Conservation (phyloP, 495 filamentous ascomycete species). For the Venustampulla echinocandica region DNA sequence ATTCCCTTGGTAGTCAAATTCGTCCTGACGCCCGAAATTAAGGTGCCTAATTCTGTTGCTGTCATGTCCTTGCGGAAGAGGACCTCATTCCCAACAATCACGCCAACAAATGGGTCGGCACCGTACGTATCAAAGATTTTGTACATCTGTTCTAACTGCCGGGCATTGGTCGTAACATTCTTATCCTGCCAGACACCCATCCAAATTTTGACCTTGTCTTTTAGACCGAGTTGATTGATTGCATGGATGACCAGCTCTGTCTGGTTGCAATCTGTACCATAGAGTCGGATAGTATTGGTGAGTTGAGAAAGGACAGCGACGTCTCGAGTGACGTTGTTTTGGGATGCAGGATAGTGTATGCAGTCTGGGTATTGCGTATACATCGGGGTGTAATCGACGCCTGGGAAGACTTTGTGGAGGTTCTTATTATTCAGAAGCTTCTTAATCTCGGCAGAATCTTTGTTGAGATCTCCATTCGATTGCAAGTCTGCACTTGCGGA, state of each 20-base stretch:
- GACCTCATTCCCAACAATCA: constrained; percentile 93
- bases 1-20: constrained; percentile 61
- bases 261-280: constrained; percentile 97
- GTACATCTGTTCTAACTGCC: constrained; percentile 77
- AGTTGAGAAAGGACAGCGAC: constrained; percentile 86
- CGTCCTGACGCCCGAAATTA: constrained; percentile 57
- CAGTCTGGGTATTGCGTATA: constrained; percentile 88
- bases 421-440: constrained; percentile 66
- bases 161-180: constrained; percentile 73
- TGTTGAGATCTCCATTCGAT: constrained; percentile 59
- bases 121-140: constrained; percentile 62
- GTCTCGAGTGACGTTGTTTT: constrained; percentile 92
- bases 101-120: constrained; percentile 62
- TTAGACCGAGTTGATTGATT: constrained; percentile 62
- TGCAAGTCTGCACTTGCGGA: constrained; percentile 32
- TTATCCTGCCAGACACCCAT: constrained; percentile 88
- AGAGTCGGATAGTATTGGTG: constrained; percentile 81
- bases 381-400: constrained; percentile 94
- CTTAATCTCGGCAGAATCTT: constrained; percentile 73
- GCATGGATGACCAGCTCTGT: constrained; percentile 89
- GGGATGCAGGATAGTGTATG: constrained; percentile 64
- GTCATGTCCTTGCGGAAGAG: constrained; percentile 73
- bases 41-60: constrained; percentile 48
- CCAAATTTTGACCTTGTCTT: constrained; percentile 78
- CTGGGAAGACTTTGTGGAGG: constrained; percentile 89